phyloP scores from a whole-genome alignment of 306 rosid genomes.

The Cotoneaster glaucophyllus region DNA sequence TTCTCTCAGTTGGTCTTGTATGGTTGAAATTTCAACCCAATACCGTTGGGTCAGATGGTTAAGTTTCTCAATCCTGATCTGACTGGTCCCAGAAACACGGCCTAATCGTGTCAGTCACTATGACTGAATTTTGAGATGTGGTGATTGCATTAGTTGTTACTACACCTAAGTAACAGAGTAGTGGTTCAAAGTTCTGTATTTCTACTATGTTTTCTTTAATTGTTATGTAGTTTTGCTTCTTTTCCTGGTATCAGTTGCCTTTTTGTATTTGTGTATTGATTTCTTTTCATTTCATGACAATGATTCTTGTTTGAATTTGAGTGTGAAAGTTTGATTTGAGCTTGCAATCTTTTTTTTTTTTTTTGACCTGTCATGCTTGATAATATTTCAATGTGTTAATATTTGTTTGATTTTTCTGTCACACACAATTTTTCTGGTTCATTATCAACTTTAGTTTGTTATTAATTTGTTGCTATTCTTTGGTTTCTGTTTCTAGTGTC shows the following conservation, averaged over 20 bases:
- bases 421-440: neutral
- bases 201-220: neutral
- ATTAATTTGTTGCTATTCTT: conserved; percentile 14
- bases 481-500: conserved; percentile 39
- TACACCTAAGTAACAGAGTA: neutral
- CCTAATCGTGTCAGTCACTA: too few relatives aligned
- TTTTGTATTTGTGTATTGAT: neutral
- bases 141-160: neutral
- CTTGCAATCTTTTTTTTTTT: neutral
- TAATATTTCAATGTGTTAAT: neutral
- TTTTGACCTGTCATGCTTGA: neutral
- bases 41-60: neutral
- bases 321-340: conserved; percentile 2
- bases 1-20: neutral
- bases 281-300: neutral
- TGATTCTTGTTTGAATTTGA: neutral
- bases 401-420: neutral
- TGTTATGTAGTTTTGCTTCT: neutral
- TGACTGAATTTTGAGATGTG: neutral
- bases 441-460: neutral
- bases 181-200: neutral
- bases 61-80: neutral
- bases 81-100: neutral
- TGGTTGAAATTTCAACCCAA: neutral
- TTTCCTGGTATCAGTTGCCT: neutral